phyloP scores from a whole-genome alignment of 2,329 filamentous ascomycete species.

The Cladophialophora immunda region DNA sequence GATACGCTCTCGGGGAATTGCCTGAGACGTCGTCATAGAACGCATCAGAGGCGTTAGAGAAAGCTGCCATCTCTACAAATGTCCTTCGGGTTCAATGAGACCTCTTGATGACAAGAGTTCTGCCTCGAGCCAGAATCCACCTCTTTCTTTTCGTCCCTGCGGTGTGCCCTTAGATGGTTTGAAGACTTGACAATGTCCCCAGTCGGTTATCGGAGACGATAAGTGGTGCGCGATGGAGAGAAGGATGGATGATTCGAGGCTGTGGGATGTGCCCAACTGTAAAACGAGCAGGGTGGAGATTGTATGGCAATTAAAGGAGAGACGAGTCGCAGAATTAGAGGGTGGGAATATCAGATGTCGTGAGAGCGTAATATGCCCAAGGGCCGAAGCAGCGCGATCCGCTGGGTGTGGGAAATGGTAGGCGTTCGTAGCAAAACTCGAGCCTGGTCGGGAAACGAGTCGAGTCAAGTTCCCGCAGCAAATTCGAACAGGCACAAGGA shows the following conservation, averaged over 20 bases:
- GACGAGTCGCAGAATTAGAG: constrained; percentile 22
- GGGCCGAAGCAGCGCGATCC: background rate
- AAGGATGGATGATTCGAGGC: background rate
- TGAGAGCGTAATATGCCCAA: constrained; percentile 16
- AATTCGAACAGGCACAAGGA: constrained; percentile 12
- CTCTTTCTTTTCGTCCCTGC: background rate
- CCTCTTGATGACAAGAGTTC: background rate
- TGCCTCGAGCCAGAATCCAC: background rate
- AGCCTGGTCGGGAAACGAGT: constrained; percentile 3
- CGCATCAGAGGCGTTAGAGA: constrained; percentile 60
- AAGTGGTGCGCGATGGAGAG: background rate
- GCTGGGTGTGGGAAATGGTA: background rate
- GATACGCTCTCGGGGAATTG: constrained; percentile 78
- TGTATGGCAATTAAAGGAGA: constrained; percentile 15
- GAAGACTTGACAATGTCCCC: background rate
- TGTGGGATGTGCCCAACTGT: constrained; percentile 2
- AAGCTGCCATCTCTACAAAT: constrained; percentile 29
- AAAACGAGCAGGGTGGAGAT: background rate
- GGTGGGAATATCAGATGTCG: constrained; percentile 13
- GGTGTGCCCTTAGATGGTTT: background rate
- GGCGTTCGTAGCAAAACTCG: constrained; percentile 3
- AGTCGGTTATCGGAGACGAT: background rate
- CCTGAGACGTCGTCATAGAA: constrained; percentile 76
- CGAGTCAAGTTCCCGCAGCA: constrained; percentile 16
- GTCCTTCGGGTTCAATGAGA: background rate